Evolutionary conservation across 2,329 filamentous ascomycete genomes (phyloP).

Genomic region (Pseudodiploospora longispora): DNA sequence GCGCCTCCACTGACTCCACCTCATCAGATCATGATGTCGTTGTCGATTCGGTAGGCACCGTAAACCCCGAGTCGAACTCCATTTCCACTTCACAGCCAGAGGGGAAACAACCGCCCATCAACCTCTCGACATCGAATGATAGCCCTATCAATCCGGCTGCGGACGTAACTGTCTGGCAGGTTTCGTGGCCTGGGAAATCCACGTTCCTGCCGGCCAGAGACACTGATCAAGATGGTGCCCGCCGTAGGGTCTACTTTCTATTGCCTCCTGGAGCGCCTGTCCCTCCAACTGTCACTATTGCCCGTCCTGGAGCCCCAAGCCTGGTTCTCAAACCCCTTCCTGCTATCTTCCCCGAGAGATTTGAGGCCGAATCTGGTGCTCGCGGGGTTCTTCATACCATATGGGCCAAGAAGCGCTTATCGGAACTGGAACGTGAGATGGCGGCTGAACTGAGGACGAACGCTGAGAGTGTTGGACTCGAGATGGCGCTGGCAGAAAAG

Average conservation of each 20-base stretch:
- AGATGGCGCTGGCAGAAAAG: slow-evolving; percentile 77
- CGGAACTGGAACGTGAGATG: slow-evolving; percentile 70
- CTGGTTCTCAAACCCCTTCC: slow-evolving; percentile 69
- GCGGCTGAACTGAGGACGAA: slow-evolving; percentile 64
- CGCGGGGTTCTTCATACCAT: slow-evolving; percentile 82
- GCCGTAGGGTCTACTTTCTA: slow-evolving; percentile 69
- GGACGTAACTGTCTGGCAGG: slow-evolving; percentile 51
- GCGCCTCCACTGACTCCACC: slow-evolving; percentile 11
- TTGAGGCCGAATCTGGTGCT: slow-evolving; percentile 63
- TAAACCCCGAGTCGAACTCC: no score
- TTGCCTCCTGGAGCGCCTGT: slow-evolving; percentile 64
- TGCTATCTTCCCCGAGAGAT: slow-evolving; percentile 73
- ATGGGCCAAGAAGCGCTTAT: slow-evolving; percentile 78
- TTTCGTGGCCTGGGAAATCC: slow-evolving; percentile 76
- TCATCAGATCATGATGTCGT: slow-evolving; percentile 1
- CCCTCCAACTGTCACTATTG: slow-evolving; percentile 63
- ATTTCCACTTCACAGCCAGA: no score
- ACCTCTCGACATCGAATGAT: slow-evolving; percentile 6
- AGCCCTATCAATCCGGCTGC: slow-evolving; percentile 4
- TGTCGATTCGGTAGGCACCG: background rate
- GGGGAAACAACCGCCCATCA: slow-evolving; percentile 1
- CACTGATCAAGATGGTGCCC: slow-evolving; percentile 22
- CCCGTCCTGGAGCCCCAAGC: slow-evolving; percentile 31
- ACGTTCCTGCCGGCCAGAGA: slow-evolving; percentile 57
- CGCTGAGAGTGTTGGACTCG: slow-evolving; percentile 70